Evolutionary conservation across 192 early-diverging fungal genomes (phyloP), one percentile per base, ranked within the genome.

Genomic region (Allomyces arbusculus): DNA sequence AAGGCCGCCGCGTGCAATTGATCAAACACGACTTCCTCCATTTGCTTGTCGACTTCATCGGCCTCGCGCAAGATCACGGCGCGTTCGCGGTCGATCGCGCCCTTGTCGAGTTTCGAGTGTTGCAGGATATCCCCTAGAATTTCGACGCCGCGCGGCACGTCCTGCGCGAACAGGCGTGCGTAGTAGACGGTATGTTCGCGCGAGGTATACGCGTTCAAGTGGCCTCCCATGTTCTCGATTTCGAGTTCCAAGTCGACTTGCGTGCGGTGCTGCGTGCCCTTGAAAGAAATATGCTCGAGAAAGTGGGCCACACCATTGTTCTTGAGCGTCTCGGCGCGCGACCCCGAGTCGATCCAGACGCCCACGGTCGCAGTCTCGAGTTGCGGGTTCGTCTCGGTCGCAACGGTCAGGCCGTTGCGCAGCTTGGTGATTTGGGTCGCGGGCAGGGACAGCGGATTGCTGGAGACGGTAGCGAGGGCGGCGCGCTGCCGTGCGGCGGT

Each of bases 171-270:
- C 40, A 92, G 79, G 76, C 95, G 95, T 67, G 95, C 95, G 72
- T 94, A 95, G 83, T 95, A 98, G 62, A 94, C 94, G 33, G 92
- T 96, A 78, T 98, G 95, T 75, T 98, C 95, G 68, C 95, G 86
- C 24, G 95, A 97, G 40, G 95, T 98, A 78, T 98, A 98, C 62
- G 95, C 95, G 77, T 96, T 97, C 72, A 98, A 78, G 75, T 97
- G 92, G 58, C 89, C 92, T 62, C 95, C 95, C 82, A 98, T 92
- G 84, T 95, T 95, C 76, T 98, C 95, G 67, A 98, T 94, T 74
- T 86, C 85, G 55, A 91, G 81, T 79, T 97, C 94, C 43, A 97
- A 78, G 73, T 95, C 87, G 67, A 86, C 78, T 77, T 96, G 94
- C 45, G 82, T 82, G 67, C 93, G 87, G 64, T 81, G 70, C 63